A percentile compares a stretch with the other conserved stretches of the same genome.
These are phyloP conservation scores for Xylaria castorea DNA, from an alignment of 495 filamentous ascomycete species.

Conservation along the genomic window DNA sequence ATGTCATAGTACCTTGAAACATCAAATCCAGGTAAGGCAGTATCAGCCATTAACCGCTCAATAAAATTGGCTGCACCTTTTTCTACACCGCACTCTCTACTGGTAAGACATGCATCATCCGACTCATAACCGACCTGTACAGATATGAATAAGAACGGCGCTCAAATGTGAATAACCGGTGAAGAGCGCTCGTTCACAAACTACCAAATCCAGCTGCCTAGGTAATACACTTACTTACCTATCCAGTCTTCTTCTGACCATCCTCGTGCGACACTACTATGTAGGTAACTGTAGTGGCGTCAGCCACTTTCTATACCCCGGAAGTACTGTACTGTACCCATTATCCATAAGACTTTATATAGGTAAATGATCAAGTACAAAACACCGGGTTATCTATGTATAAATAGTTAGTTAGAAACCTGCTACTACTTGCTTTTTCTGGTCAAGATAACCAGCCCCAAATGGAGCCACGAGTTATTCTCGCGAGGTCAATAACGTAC, in stretches of 20 bases:
- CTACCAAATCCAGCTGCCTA: neutral
- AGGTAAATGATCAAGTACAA: neutral
- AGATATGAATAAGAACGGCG: neutral
- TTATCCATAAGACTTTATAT: neutral
- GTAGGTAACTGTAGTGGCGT: conserved; percentile 2
- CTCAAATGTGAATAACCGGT: conserved; percentile 6
- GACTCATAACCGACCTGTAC: neutral
- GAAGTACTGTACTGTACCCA: neutral
- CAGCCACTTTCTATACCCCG: neutral
- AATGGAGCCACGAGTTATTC: neutral
- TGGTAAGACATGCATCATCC: conserved; percentile 7
- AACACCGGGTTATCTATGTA: neutral
- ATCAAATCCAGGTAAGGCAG: neutral
- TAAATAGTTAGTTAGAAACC: neutral
- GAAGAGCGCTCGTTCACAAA: neutral
- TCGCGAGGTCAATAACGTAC: neutral
- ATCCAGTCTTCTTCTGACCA: neutral
- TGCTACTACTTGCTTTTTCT: neutral
- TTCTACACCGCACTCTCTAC: conserved; percentile 1
- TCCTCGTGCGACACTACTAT: neutral
- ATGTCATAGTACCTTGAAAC: neutral
- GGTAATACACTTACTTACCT: neutral
- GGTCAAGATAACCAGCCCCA: neutral
- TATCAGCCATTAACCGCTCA: neutral
- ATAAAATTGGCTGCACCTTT: neutral